Conservation (phyloP, 495 filamentous ascomycete genomes). For the Aspergillus heteromorphus region DNA sequence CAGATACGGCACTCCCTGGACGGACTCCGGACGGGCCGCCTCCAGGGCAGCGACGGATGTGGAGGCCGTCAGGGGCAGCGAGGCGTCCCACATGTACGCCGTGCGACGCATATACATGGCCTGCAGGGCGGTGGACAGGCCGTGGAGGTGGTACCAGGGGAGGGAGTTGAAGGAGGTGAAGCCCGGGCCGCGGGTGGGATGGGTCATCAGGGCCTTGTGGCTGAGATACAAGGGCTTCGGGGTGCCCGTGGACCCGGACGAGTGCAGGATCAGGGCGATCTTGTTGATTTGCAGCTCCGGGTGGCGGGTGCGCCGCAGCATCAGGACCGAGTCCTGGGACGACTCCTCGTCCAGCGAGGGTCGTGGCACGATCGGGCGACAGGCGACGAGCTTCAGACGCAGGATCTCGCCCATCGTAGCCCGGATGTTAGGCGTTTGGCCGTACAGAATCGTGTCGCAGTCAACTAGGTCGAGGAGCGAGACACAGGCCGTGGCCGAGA, state of each 20-base stretch:
- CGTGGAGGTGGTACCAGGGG: conserved; percentile 52
- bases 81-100: conserved; percentile 45
- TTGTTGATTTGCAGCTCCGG: conserved; percentile 25
- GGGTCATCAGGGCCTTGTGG: conserved; percentile 38
- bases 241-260: conserved; percentile 53
- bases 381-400: conserved; percentile 28
- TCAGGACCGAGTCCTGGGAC: conserved; percentile 20
- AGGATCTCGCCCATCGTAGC: conserved; percentile 40
- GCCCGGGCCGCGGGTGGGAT: conserved; percentile 24
- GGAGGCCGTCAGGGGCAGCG: conserved; percentile 49
- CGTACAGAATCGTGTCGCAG: conserved; percentile 42
- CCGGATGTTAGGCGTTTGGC: conserved; percentile 33
- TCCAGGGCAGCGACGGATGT: conserved; percentile 43
- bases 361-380: conserved; percentile 23
- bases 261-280: conserved; percentile 48
- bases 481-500: conserved; percentile 46
- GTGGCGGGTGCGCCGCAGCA: conserved; percentile 30
- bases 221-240: conserved; percentile 48
- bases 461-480: conserved; percentile 44
- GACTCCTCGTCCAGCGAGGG: conserved; percentile 12
- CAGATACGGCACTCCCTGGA: conserved; percentile 54
- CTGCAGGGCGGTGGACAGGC: conserved; percentile 40
- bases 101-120: conserved; percentile 50
- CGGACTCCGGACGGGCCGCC: conserved; percentile 41
- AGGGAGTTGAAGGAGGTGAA: conserved; percentile 50